Conservation (phyloP, 805 yeast species). For the Kluyveromyces starmeri region DNA sequence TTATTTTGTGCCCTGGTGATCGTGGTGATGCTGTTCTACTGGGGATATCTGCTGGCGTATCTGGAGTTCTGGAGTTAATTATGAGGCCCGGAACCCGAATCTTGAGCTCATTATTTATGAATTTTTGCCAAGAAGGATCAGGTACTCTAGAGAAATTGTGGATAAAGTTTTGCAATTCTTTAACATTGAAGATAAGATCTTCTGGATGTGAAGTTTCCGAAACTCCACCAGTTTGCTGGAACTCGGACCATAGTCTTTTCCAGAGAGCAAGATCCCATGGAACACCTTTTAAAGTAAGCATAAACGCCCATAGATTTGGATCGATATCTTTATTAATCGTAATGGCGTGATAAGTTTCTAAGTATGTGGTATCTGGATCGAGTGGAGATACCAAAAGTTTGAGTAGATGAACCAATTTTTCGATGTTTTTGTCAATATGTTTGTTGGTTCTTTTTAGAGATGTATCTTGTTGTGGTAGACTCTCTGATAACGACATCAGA, state of each 20-base stretch:
- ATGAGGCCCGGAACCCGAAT: slow-evolving; percentile 12
- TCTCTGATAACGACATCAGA: slow-evolving; percentile 27
- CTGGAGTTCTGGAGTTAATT: not conserved
- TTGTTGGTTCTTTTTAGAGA: slow-evolving; percentile 21
- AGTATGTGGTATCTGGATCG: slow-evolving; percentile 39
- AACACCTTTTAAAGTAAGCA: slow-evolving; percentile 22
- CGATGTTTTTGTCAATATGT: slow-evolving; percentile 20
- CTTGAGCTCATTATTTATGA: slow-evolving; percentile 19
- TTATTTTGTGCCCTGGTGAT: slow-evolving; percentile 11
- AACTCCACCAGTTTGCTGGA: slow-evolving; percentile 9
- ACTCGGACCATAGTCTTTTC: slow-evolving; percentile 22
- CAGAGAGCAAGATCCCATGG: slow-evolving; percentile 27
- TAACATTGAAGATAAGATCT: slow-evolving; percentile 2
- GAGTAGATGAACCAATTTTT: slow-evolving; percentile 14
- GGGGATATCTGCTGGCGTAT: slow-evolving; percentile 5
- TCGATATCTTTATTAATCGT: slow-evolving; percentile 20
- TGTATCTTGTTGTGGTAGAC: slow-evolving; percentile 14
- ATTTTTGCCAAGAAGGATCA: slow-evolving; percentile 24
- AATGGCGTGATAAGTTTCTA: slow-evolving; percentile 27
- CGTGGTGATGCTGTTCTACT: slow-evolving; percentile 5
- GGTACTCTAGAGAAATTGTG: slow-evolving; percentile 18
- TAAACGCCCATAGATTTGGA: slow-evolving; percentile 23
- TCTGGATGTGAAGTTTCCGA: not conserved
- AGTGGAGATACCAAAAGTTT: slow-evolving; percentile 26
- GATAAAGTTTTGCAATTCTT: slow-evolving; percentile 11